These are phyloP conservation scores for Phlebiopsis gigantea DNA, from an alignment of 768 basidiomycete species.

Conservation along the genomic window DNA sequence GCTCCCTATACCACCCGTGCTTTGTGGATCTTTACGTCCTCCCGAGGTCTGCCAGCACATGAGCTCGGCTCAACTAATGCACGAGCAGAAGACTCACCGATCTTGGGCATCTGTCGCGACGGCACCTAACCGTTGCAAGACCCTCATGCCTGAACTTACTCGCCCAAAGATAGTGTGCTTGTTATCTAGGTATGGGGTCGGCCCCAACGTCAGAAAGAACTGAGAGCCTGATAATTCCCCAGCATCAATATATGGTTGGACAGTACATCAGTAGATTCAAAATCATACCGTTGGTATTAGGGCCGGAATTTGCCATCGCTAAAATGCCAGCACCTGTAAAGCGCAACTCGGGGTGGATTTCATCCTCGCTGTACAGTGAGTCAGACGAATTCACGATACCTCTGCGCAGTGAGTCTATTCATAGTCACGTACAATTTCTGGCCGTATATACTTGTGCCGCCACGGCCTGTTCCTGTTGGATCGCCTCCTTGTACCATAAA, in stretches of 20 bases:
- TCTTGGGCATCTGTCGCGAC: slow-evolving; percentile 89
- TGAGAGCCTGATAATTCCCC: slow-evolving; percentile 64
- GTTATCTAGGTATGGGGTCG: slow-evolving; percentile 79
- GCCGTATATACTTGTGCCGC: slow-evolving; percentile 86
- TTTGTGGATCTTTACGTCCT: slow-evolving; percentile 90
- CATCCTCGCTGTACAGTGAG: slow-evolving; percentile 64
- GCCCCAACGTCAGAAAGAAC: slow-evolving; percentile 85
- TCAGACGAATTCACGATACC: background rate
- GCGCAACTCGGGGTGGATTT: slow-evolving; percentile 83
- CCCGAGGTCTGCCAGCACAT: slow-evolving; percentile 39
- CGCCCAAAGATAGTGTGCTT: slow-evolving; percentile 92
- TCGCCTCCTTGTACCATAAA: slow-evolving; percentile 98
- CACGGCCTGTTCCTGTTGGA: slow-evolving; percentile 92
- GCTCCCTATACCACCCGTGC: slow-evolving; percentile 35
- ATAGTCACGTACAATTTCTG: slow-evolving; percentile 69
- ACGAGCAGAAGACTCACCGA: slow-evolving; percentile 42
- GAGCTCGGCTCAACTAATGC: background rate
- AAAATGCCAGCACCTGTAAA: slow-evolving; percentile 97
- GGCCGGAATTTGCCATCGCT: slow-evolving; percentile 96
- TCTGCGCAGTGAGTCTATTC: background rate
- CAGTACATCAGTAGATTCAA: background rate
- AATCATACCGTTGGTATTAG: slow-evolving; percentile 75
- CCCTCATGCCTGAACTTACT: slow-evolving; percentile 86
- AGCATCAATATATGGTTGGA: slow-evolving; percentile 15
- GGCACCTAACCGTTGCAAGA: slow-evolving; percentile 86